phyloP scores from a whole-genome alignment of 2,329 filamentous ascomycete species.

The Fusarium nurragi region DNA sequence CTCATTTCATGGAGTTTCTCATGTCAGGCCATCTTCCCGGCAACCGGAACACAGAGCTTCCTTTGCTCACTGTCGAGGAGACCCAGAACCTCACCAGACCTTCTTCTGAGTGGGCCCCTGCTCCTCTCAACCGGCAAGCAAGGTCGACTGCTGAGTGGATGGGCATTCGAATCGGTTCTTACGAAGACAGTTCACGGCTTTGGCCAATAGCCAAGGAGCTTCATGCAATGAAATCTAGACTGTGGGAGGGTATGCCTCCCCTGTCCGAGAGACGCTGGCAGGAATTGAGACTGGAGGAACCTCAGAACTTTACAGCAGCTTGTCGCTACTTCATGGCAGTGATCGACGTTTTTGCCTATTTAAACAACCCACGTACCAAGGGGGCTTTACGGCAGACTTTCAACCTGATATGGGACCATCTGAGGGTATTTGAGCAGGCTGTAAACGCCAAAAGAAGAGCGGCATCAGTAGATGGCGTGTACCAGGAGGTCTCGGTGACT shows the following conservation, averaged over 20 bases:
- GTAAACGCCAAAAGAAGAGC: slow-evolving; percentile 34
- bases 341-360: slow-evolving; percentile 43
- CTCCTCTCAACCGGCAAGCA: slow-evolving; percentile 21
- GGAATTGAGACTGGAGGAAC: slow-evolving; percentile 36
- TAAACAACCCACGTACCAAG: slow-evolving; percentile 37
- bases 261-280: slow-evolving; percentile 44
- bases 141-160: slow-evolving; percentile 20
- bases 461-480: neutral
- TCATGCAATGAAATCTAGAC: slow-evolving; percentile 44
- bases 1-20: slow-evolving; percentile 35
- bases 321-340: slow-evolving; percentile 38
- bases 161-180: slow-evolving; percentile 31
- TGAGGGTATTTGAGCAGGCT: slow-evolving; percentile 40
- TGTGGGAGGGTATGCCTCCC: slow-evolving; percentile 45
- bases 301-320: slow-evolving; percentile 37
- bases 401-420: slow-evolving; percentile 42
- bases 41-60: slow-evolving; percentile 1
- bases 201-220: slow-evolving; percentile 41
- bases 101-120: slow-evolving; percentile 38
- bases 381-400: slow-evolving; percentile 38
- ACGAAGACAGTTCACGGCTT: slow-evolving; percentile 30
- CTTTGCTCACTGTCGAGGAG: slow-evolving; percentile 14
- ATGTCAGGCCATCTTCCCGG: slow-evolving; percentile 16
- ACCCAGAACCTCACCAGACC: slow-evolving; percentile 18
- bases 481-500: slow-evolving; percentile 25